phyloP scores from a whole-genome alignment of 1,284 basidiomycete genomes.

The Retiboletus fuscus region DNA sequence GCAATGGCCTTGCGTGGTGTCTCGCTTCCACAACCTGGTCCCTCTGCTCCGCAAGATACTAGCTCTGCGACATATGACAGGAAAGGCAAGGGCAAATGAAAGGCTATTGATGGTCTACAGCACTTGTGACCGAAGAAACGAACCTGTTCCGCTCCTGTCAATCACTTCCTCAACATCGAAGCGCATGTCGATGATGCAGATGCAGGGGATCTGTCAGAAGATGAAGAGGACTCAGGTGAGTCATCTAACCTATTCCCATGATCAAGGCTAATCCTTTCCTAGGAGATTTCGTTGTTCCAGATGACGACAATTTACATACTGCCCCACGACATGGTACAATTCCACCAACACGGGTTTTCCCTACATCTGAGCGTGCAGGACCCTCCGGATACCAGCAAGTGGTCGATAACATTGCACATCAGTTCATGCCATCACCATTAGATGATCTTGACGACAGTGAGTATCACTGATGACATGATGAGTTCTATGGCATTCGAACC shows the following conservation, averaged over 20 bases:
- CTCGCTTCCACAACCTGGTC: background rate
- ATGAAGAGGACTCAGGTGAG: background rate
- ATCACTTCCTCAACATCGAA: background rate
- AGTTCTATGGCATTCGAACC: background rate
- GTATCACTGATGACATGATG: background rate
- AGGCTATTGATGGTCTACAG: background rate
- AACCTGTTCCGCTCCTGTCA: background rate
- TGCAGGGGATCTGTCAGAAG: background rate
- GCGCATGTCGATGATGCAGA: background rate
- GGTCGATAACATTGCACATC: background rate
- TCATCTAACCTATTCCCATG: background rate
- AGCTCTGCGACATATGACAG: too few relatives aligned
- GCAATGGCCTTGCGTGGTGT: background rate
- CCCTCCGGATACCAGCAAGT: background rate
- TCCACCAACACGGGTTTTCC: background rate
- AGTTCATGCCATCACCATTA: background rate
- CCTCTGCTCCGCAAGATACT: background rate
- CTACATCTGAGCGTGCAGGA: background rate
- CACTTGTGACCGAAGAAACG: background rate
- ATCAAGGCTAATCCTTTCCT: background rate
- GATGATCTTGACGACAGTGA: background rate
- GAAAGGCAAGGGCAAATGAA: background rate
- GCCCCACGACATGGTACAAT: background rate
- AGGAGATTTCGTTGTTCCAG: background rate
- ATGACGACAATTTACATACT: background rate